Evolutionary conservation across 305 asterid genomes (phyloP).

Genomic region (Solanum aculeatissimum): DNA sequence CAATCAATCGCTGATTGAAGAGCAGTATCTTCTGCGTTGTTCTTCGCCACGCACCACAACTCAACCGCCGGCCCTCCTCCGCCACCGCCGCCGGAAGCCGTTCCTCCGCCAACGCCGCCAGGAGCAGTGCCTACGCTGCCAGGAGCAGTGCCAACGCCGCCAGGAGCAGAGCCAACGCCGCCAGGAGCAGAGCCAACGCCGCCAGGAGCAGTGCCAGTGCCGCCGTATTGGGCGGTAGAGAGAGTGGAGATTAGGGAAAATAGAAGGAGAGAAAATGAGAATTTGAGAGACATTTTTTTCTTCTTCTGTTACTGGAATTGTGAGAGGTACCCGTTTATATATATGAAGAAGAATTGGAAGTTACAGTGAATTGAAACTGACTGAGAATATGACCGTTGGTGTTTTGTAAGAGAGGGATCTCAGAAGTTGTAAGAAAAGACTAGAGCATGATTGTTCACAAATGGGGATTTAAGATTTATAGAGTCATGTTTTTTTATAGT

Average conservation of each 20-base stretch:
- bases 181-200: background rate
- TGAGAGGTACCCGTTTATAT: background rate
- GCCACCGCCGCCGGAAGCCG: background rate
- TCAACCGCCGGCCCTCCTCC: slow-evolving; percentile 14
- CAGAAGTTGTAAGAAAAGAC: background rate
- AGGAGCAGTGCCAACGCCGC: accelerated
- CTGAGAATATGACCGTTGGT: background rate
- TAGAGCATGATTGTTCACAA: background rate
- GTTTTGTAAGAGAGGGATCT: background rate
- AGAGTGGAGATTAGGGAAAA: background rate
- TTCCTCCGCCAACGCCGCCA: background rate
- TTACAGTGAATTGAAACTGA: background rate
- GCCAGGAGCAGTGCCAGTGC: background rate
- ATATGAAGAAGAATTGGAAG: background rate
- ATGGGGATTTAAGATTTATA: background rate
- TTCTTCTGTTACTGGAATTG: background rate
- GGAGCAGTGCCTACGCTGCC: background rate
- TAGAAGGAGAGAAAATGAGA: background rate
- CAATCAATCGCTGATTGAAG: slow-evolving; percentile 71
- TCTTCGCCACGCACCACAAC: slow-evolving; percentile 95
- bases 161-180: background rate
- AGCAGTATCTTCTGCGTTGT: slow-evolving; percentile 75
- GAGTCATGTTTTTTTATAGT: background rate
- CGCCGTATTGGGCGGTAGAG: background rate
- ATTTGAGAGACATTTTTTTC: background rate